Evolutionary conservation across 176 grass and related monocot species (phyloP).

Genomic region (Oryza glumipatula): DNA sequence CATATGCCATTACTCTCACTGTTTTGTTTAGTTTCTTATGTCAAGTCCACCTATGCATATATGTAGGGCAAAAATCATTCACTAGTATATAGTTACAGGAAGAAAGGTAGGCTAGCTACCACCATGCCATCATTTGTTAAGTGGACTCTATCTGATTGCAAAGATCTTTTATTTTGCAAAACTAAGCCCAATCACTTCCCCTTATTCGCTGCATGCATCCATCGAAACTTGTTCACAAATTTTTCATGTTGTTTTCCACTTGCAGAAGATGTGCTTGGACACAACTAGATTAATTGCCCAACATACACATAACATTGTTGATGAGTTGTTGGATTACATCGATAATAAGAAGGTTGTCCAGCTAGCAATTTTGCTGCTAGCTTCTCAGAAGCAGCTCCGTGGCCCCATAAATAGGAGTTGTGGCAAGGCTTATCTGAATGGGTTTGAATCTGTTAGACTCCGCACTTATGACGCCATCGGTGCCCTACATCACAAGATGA

Average conservation of each 20-base stretch:
- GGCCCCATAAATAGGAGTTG: background rate
- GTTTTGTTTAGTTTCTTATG: too few species aligned
- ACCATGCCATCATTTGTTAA: background rate
- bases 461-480: background rate
- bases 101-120: background rate
- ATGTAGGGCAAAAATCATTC: too few species aligned
- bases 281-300: constrained; percentile 25
- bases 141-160: background rate
- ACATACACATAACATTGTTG: background rate
- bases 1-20: too few species aligned
- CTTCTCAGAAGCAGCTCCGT: background rate
- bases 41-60: too few species aligned
- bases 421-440: background rate
- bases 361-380: background rate
- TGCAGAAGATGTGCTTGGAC: constrained; percentile 20
- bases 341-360: background rate
- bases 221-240: background rate
- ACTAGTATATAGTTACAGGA: too few species aligned
- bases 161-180: too few species aligned
- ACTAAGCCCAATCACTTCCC: background rate
- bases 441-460: background rate
- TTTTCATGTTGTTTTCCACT: background rate
- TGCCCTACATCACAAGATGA: background rate
- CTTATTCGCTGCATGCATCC: background rate
- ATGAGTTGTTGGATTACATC: constrained; percentile 10